Evolutionary conservation across 163 green algal species (phyloP).

Genomic region (Coccomyxa subellipsoidea): DNA sequence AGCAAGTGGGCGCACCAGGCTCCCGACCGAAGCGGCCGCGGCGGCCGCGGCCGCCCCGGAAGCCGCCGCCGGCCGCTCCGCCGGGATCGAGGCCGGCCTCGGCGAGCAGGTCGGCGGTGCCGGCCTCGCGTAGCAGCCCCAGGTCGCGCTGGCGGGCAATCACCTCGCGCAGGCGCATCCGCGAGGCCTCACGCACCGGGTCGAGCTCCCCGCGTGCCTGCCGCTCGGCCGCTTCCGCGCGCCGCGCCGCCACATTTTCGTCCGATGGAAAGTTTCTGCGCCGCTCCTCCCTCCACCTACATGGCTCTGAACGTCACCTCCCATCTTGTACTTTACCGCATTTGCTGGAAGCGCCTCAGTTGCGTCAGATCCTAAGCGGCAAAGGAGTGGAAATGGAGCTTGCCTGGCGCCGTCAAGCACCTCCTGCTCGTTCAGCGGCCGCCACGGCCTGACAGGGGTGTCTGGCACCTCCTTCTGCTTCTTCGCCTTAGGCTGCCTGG

Average conservation of each 20-base stretch:
- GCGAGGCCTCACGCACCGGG: background rate
- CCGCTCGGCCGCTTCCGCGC: background rate
- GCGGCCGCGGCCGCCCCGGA: background rate
- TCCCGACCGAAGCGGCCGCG: background rate
- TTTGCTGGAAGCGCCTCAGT: too few relatives aligned
- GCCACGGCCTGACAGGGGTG: background rate
- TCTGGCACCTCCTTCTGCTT: background rate
- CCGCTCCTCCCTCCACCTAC: constrained; percentile 5
- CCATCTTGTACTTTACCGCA: too few relatives aligned
- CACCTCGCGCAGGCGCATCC: background rate
- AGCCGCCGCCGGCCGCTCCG: background rate
- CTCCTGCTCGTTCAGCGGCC: background rate
- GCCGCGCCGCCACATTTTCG: background rate
- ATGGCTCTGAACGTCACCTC: too few relatives aligned
- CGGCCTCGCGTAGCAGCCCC: background rate
- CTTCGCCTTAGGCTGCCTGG: background rate
- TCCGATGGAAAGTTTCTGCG: background rate
- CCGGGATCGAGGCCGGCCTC: background rate
- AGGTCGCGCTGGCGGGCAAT: constrained; percentile 6
- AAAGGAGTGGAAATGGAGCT: background rate
- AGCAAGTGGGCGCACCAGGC: background rate
- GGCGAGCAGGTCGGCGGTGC: constrained; percentile 5
- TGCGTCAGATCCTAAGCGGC: background rate
- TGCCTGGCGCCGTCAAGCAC: background rate
- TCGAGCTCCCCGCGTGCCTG: background rate